Evolutionary conservation across 495 filamentous ascomycete species (phyloP), one percentile per base, ranked within the genome.

Genomic region (Penicillium silybi): DNA sequence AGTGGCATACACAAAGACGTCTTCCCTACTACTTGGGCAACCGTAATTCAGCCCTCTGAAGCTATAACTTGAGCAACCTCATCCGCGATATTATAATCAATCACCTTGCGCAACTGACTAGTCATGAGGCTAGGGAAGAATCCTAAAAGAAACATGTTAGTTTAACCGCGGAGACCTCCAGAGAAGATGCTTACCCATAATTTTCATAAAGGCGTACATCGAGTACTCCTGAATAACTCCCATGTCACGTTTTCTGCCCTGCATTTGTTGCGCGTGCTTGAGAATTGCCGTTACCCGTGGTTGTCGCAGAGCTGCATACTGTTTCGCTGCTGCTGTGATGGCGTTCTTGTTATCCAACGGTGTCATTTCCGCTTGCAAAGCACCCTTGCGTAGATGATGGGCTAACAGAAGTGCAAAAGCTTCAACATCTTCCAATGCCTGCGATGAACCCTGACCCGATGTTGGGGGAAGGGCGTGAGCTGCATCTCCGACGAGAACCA

Each of bases 391-490:
- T 1, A 73, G 45, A 37, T 62, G 48, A 41, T 73, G 66, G 6
- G 57, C 23, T 9, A 77, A 61, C 15, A 77, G 57, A 29, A 74
- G 41, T 0, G 63, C 52, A 15, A 77, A 64, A 0, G 69, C 54
- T 41, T 75, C 70, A 0, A 52, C 69, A 59, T 79, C 77, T 54
- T 80, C 75, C 8, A 80, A 53, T 6, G 73, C 74, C 57, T 78
- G 75, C 1, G 71, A 73, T 3, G 73, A 69, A 1, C 77, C 77
- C 50, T 78, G 73, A 5, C 75, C 72, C 0, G 73, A 74, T 7
- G 61, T 72, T 4, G 77, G 59, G 7, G 74, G 75, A n/a, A 78
- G 60, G 0, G 76, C 71, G 59, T 80, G 75, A 6, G 75, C 76
- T 16, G 76, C 76, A 57, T 80, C 65, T 2, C 69, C 59, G 7